Evolutionary conservation across 2,329 filamentous ascomycete genomes (phyloP).

Genomic region (Fusarium xylarioides): DNA sequence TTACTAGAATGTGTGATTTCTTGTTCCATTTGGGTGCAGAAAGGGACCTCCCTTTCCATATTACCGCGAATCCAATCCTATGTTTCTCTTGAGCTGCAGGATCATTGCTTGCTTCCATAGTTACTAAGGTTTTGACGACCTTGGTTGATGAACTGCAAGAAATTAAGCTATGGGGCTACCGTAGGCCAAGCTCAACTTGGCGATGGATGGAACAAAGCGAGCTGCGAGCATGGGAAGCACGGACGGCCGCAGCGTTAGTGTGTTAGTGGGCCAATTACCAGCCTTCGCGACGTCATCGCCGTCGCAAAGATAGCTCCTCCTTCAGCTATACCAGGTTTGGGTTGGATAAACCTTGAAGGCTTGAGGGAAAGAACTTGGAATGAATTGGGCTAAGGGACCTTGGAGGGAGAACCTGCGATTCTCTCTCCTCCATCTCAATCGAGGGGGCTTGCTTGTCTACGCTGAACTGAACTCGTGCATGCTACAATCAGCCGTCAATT

Average conservation of each 20-base stretch:
- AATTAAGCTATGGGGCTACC: slow-evolving; percentile 17
- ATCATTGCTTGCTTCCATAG: not conserved
- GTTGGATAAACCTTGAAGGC: slow-evolving; percentile 23
- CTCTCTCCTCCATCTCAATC: not conserved
- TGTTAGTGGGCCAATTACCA: slow-evolving; percentile 26
- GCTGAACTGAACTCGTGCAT: slow-evolving; percentile 15
- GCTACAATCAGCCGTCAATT: slow-evolving; percentile 34
- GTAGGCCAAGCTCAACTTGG: not conserved
- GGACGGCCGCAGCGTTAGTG: slow-evolving; percentile 3
- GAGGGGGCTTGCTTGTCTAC: not conserved
- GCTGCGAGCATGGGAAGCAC: slow-evolving; percentile 15
- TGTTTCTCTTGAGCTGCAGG: not conserved
- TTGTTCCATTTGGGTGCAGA: not conserved
- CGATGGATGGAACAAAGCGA: not conserved
- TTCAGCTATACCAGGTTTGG: slow-evolving; percentile 15
- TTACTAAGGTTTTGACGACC: not conserved
- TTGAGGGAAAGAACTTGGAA: slow-evolving; percentile 25
- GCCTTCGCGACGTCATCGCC: slow-evolving; percentile 28
- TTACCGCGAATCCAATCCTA: not conserved
- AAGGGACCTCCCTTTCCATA: not conserved
- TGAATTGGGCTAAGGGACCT: not conserved
- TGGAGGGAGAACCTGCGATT: not conserved
- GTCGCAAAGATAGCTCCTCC: slow-evolving; percentile 25
- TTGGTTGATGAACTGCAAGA: slow-evolving; percentile 13
- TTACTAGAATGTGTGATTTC: not conserved